Percentiles rank a stretch among this genome's conserved stretches.
These are phyloP conservation scores for Chiua virens DNA, from an alignment of 768 basidiomycete species.

Conservation along the genomic window DNA sequence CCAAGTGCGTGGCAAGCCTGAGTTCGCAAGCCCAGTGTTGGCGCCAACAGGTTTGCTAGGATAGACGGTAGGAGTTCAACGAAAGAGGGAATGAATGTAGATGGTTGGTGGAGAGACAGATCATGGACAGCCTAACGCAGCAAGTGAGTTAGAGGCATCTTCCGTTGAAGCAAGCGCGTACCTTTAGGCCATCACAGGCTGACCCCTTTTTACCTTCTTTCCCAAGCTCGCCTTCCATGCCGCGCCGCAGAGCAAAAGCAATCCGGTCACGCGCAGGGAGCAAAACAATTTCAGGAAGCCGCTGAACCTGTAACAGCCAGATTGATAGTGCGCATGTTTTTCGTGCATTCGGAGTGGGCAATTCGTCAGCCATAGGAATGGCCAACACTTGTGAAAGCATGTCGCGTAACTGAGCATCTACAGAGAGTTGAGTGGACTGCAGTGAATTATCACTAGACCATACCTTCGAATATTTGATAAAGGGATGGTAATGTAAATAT, in stretches of 20 bases:
- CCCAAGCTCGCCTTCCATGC: constrained; percentile 80
- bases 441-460: constrained; percentile 14
- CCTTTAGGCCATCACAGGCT: constrained; percentile 75
- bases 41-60: constrained; percentile 60
- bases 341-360: constrained; percentile 83
- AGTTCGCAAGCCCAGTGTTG: constrained; percentile 60
- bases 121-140: constrained; percentile 68
- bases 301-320: constrained; percentile 70
- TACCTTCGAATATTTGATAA: constrained; percentile 63
- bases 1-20: constrained; percentile 78
- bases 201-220: constrained; percentile 90
- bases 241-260: constrained; percentile 68
- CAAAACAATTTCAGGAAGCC: constrained; percentile 62
- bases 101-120: constrained; percentile 59
- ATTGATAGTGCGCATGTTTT: constrained; percentile 82
- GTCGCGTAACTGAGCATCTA: constrained; percentile 58
- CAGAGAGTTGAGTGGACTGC: constrained; percentile 4
- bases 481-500: constrained; percentile 61
- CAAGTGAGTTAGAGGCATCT: constrained; percentile 10
- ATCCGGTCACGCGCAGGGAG: constrained; percentile 65
- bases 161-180: constrained; percentile 28
- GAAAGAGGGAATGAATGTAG: constrained; percentile 70
- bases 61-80: constrained; percentile 58
- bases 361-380: constrained; percentile 64
- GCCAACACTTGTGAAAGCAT: constrained; percentile 66